These are phyloP conservation scores for Cercophora sp. DNA, from an alignment of 495 filamentous ascomycete species.

Conservation along the genomic window DNA sequence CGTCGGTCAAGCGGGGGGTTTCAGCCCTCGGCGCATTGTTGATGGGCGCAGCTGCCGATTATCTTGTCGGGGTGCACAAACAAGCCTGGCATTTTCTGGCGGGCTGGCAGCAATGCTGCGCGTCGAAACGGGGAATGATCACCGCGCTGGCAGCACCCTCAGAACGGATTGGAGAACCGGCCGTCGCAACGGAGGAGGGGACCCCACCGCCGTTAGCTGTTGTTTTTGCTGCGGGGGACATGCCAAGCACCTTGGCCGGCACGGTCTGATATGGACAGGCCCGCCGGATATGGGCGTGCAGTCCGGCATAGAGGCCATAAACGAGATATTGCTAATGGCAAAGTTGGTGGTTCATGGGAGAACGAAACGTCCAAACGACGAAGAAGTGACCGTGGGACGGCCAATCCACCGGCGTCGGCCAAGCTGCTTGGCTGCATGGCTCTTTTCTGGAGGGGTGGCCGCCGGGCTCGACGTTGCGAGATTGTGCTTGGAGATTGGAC, in stretches of 20 bases:
- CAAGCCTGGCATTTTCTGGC: slow-evolving; percentile 1
- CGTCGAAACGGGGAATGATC: slow-evolving; percentile 14
- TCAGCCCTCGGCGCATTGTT: slow-evolving; percentile 10
- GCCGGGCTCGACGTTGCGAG: too few species aligned
- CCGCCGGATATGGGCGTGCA: slow-evolving; percentile 4
- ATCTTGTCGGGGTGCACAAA: slow-evolving; percentile 17
- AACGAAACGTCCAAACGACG: too few species aligned
- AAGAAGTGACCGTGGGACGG: slow-evolving; percentile 12
- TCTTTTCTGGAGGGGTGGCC: not conserved
- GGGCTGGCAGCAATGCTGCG: slow-evolving; percentile 1
- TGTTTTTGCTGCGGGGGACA: slow-evolving; percentile 2
- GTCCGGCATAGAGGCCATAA: slow-evolving; percentile 6
- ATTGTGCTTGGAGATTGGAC: not conserved
- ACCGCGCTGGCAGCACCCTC: not conserved
- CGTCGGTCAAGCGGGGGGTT: slow-evolving; percentile 5
- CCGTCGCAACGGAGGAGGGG: too few species aligned
- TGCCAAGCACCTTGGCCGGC: slow-evolving; percentile 1
- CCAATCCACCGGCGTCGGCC: slow-evolving; percentile 22
- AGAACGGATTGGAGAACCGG: too few species aligned
- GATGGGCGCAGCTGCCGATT: not conserved
- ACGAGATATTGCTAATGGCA: slow-evolving; percentile 12
- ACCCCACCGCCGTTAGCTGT: too few species aligned
- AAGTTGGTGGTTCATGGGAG: not conserved
- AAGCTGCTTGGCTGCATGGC: slow-evolving; percentile 19
- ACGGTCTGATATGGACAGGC: slow-evolving; percentile 11